Evolutionary conservation across 345 rosid species (phyloP), one percentile per base, ranked within the genome.

Genomic region (Eucalyptus caleyi): DNA sequence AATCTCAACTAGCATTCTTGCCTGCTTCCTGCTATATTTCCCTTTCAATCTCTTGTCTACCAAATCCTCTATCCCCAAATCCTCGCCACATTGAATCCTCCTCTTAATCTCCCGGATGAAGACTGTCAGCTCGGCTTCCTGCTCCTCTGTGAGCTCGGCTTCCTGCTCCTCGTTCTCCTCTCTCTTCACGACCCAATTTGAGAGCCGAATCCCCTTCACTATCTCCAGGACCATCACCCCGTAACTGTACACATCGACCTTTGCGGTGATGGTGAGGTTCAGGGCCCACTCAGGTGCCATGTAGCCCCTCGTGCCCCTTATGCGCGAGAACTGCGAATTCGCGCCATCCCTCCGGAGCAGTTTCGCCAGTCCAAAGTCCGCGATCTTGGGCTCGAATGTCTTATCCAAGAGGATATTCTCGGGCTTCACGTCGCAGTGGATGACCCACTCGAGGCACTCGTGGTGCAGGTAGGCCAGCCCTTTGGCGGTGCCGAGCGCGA

Each of bases 361-460:
- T 53, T 53, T 53, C 14, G 95, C 95, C 4, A 95, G 86, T 44
- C 95, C 95, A 18, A 94, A 95, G 49, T 94, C 96, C 7, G 95
- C 92, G 86, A 94, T 91, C 87, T 94, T 95, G 51, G 95, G 93
- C 87, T 94, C 92, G 53, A 92, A 93, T 16, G 93, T 92, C 21
- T 72, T 86, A 53, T 93, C 95, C 34, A 95, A 92, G 72, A 95
- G 91, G 83, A 95, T 93, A 89, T 94, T 95, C 86, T 94, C 94
- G 23, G 97, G 95, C 89, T 95, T 94, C 32, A 94, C 93, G 87
- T 95, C 95, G 26, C 97, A 95, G 59, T 95, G 97, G 47, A 94
- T 89, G 81, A 95, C 93, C 91, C 94, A 93, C 59, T 94, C 95
- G 50, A 94, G 92, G 88, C 95, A 95, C 87, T 94, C 95, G 27